Percentiles rank a stretch among this genome's conserved stretches.
These are phyloP conservation scores for Echeveria elegans DNA, from an alignment of 164 flowering plant genomes.

Conservation along the genomic window DNA sequence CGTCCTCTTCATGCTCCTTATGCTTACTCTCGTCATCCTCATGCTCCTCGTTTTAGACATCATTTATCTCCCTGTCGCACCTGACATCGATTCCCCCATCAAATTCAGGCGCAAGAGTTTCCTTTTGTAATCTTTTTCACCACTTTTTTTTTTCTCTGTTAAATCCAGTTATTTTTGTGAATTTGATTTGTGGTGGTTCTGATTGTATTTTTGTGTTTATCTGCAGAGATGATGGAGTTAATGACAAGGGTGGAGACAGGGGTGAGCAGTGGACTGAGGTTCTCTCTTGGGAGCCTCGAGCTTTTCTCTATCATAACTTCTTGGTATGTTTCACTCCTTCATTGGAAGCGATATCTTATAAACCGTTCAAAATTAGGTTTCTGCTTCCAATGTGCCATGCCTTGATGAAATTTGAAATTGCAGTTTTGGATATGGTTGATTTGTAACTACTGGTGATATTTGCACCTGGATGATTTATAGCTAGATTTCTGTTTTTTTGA, in stretches of 20 bases:
- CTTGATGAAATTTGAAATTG: background rate
- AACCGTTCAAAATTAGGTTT: background rate
- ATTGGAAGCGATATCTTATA: too few species aligned
- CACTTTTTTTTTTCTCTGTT: background rate
- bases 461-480: too few species aligned
- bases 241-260: constrained; percentile 12
- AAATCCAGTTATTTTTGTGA: background rate
- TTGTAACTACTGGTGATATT: background rate
- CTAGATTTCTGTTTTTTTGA: background rate
- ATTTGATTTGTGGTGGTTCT: background rate
- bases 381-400: background rate
- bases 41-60: constrained; percentile 44
- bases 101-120: constrained; percentile 24
- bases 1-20: constrained; percentile 30
- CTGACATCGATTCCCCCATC: constrained; percentile 16
- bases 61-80: constrained; percentile 31
- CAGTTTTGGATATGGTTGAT: background rate
- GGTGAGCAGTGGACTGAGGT: constrained; percentile 55
- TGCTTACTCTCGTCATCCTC: constrained; percentile 31
- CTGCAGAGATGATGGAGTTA: constrained; percentile 26
- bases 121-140: constrained; percentile 22
- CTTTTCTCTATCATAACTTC: constrained; percentile 57
- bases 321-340: constrained; percentile 32
- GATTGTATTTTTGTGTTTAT: constrained; percentile 4
- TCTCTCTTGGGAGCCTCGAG: constrained; percentile 63